phyloP scores from a whole-genome alignment of 345 rosid species.

The Brassica rapa region DNA sequence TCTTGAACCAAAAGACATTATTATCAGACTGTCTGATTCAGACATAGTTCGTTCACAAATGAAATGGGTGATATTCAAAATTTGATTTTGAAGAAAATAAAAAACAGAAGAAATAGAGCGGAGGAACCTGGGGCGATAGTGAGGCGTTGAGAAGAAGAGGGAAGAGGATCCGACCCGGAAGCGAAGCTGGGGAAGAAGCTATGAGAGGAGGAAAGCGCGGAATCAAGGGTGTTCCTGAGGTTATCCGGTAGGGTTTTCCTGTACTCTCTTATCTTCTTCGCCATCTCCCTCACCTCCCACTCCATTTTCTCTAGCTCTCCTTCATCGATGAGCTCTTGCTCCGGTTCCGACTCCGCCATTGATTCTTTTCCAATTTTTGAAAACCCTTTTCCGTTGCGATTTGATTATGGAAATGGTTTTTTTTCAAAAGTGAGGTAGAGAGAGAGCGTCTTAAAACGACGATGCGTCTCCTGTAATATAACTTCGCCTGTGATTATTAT shows the following conservation, averaged over 20 bases:
- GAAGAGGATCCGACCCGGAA: conserved; percentile 45
- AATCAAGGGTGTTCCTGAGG: conserved; percentile 52
- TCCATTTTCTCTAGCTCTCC: conserved; percentile 60
- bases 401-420: too few relatives aligned
- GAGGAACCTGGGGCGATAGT: conserved; percentile 40
- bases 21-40: too few relatives aligned
- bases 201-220: conserved; percentile 50
- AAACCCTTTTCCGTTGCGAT: neutral
- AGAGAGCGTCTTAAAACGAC: too few relatives aligned
- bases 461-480: too few relatives aligned
- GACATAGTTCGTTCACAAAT: neutral
- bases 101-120: neutral
- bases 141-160: conserved; percentile 25
- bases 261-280: conserved; percentile 58
- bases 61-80: neutral
- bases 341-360: conserved; percentile 24
- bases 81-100: neutral
- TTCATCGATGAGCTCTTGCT: conserved; percentile 29
- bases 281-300: conserved; percentile 63
- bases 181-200: conserved; percentile 40
- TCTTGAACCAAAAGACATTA: neutral
- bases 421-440: too few relatives aligned
- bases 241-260: conserved; percentile 67
- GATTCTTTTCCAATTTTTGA: neutral
- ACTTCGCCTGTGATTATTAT: too few relatives aligned